Conservation (phyloP, 345 rosid genomes). For the Passiflora organensis region DNA sequence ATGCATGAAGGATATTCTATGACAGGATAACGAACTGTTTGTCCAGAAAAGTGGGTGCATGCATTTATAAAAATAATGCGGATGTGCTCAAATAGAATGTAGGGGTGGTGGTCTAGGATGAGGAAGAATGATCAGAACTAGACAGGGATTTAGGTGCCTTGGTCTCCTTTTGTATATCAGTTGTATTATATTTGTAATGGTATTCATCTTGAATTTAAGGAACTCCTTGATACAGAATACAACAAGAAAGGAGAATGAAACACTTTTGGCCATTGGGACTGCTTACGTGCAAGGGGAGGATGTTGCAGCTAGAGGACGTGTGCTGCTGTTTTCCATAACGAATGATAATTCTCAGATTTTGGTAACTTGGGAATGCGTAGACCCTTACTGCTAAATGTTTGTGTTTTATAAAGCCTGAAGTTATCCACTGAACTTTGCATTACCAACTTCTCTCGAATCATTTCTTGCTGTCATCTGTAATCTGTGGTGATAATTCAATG, state of each 20-base stretch:
- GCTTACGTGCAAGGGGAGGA: constrained; percentile 99
- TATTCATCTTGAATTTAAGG: not conserved
- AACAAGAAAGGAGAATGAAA: constrained; percentile 75
- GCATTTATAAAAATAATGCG: no score
- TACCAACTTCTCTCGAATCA: not conserved
- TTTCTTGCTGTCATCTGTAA: not conserved
- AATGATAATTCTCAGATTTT: constrained; percentile 56
- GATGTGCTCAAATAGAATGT: not conserved
- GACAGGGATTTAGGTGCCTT: not conserved
- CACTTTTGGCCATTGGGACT: constrained; percentile 88
- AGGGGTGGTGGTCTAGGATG: not conserved
- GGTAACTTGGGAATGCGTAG: constrained; percentile 34
- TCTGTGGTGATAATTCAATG: constrained; percentile 3
- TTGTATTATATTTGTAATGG: not conserved
- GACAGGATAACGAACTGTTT: no score
- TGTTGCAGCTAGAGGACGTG: constrained; percentile 97
- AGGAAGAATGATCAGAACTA: not conserved
- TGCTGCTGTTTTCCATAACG: constrained; percentile 72
- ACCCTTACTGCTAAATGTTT: not conserved
- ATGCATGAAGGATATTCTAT: no score
- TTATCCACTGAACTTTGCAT: no score
- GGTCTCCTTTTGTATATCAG: not conserved
- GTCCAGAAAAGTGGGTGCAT: no score
- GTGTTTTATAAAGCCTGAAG: no score
- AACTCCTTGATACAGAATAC: constrained; percentile 54